These are phyloP conservation scores for Phialophora chinensis DNA, from an alignment of 2,329 filamentous ascomycete genomes.

Conservation along the genomic window DNA sequence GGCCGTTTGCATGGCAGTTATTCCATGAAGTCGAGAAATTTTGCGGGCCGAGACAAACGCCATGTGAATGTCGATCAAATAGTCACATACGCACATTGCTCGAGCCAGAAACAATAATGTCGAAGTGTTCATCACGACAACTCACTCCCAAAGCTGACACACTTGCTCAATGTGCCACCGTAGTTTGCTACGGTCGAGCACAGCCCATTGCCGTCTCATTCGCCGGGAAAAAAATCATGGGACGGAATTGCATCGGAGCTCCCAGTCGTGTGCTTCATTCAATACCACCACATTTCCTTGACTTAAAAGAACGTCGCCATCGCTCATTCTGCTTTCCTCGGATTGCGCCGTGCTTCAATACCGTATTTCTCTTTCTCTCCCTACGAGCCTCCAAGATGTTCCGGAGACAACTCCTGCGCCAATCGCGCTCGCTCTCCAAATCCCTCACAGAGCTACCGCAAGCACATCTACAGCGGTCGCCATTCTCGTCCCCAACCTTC, in stretches of 20 bases:
- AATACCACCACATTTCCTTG: neutral
- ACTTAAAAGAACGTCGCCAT: conserved; percentile 4
- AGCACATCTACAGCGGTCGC: conserved; percentile 22
- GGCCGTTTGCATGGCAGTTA: neutral
- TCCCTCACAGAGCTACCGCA: conserved; percentile 39
- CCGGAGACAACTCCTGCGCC: conserved; percentile 51
- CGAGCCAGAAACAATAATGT: neutral
- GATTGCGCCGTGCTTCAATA: neutral
- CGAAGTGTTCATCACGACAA: neutral
- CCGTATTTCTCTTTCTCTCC: neutral
- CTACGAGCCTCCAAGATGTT: conserved; percentile 44
- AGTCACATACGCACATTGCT: neutral
- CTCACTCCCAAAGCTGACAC: neutral
- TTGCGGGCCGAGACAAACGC: neutral
- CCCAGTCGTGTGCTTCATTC: conserved; percentile 20
- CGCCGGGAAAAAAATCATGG: neutral
- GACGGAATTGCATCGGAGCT: conserved; percentile 22
- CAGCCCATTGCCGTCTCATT: neutral
- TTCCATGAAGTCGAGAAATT: neutral
- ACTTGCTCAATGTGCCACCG: neutral
- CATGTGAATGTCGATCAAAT: neutral
- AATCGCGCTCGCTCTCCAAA: conserved; percentile 46
- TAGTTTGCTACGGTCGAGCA: neutral
- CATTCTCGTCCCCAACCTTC: conserved; percentile 32
- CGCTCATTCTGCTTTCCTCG: neutral